Conservation (phyloP, 1,284 basidiomycete species). For the Fistulina hepatica region DNA sequence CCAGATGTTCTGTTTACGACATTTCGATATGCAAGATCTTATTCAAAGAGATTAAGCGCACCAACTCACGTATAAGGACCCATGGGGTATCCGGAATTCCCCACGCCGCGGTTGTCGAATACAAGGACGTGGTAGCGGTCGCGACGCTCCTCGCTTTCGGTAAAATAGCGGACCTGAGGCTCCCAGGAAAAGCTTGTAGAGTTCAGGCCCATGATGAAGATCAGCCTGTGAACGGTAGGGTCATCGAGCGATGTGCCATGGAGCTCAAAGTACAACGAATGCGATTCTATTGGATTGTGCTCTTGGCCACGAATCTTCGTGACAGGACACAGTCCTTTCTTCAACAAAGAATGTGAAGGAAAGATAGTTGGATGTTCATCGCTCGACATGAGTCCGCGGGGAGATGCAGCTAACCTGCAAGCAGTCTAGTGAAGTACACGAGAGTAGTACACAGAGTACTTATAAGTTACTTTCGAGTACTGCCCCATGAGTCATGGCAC, state of each 20-base stretch:
- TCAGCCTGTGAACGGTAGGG: constrained; percentile 30
- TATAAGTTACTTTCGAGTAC: too few species aligned
- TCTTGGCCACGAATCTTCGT: constrained; percentile 41
- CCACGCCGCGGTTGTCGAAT: constrained; percentile 84
- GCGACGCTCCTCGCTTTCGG: constrained; percentile 24
- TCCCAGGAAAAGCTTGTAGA: constrained; percentile 54
- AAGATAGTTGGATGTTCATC: not conserved
- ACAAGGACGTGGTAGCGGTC: constrained; percentile 53
- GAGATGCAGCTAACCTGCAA: too few species aligned
- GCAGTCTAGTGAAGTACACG: too few species aligned
- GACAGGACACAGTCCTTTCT: constrained; percentile 65
- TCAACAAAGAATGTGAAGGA: constrained; percentile 17
- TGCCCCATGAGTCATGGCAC: too few species aligned
- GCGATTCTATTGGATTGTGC: constrained; percentile 40
- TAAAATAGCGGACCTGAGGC: constrained; percentile 50
- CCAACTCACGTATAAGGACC: constrained; percentile 53
- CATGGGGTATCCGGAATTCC: constrained; percentile 59
- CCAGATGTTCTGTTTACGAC: constrained; percentile 43
- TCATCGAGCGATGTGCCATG: constrained; percentile 41
- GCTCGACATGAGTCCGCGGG: too few species aligned
- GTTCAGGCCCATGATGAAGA: constrained; percentile 34
- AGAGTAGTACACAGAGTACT: too few species aligned
- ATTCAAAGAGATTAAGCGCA: constrained; percentile 5
- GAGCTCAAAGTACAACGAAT: constrained; percentile 68
- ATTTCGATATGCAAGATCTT: not conserved